These are phyloP conservation scores for Torrubiellomyces zombiae DNA, from an alignment of 2,329 filamentous ascomycete genomes.

Conservation along the genomic window DNA sequence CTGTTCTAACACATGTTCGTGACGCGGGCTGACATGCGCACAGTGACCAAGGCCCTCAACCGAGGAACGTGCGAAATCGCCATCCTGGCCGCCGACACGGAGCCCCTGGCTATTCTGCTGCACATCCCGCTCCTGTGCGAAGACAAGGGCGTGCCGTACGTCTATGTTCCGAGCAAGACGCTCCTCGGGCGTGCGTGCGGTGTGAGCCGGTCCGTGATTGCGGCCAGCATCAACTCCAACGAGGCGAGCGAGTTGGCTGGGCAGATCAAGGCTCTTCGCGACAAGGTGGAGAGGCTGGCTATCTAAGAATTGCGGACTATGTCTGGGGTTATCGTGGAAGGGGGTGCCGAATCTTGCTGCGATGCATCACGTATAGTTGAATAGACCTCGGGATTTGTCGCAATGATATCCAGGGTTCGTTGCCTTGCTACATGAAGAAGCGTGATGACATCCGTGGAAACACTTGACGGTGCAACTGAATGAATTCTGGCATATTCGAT, in stretches of 20 bases:
- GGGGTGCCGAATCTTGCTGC: too few relatives aligned
- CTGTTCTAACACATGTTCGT: not conserved
- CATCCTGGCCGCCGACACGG: slow-evolving; percentile 76
- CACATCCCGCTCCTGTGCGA: slow-evolving; percentile 82
- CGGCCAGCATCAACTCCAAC: slow-evolving; percentile 78
- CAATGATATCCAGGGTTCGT: too few relatives aligned
- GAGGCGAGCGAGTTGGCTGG: slow-evolving; percentile 73
- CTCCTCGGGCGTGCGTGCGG: slow-evolving; percentile 79
- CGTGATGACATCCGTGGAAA: too few relatives aligned
- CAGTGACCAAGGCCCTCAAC: slow-evolving; percentile 68
- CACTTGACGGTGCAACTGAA: too few relatives aligned
- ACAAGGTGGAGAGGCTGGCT: slow-evolving; percentile 90
- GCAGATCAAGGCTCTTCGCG: slow-evolving; percentile 78
- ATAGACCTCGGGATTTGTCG: too few relatives aligned
- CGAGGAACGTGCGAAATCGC: slow-evolving; percentile 82
- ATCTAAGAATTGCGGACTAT: slow-evolving; percentile 45
- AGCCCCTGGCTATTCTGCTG: slow-evolving; percentile 72
- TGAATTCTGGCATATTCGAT: too few relatives aligned
- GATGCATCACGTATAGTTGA: too few relatives aligned
- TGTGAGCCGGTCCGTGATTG: slow-evolving; percentile 77
- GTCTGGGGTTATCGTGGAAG: not conserved
- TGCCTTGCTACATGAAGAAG: too few relatives aligned
- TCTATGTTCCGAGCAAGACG: slow-evolving; percentile 63
- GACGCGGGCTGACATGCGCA: slow-evolving; percentile 4
- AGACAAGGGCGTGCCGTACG: slow-evolving; percentile 51